phyloP scores from a whole-genome alignment of 2,329 filamentous ascomycete species.

The Aspergillus uvarum region DNA sequence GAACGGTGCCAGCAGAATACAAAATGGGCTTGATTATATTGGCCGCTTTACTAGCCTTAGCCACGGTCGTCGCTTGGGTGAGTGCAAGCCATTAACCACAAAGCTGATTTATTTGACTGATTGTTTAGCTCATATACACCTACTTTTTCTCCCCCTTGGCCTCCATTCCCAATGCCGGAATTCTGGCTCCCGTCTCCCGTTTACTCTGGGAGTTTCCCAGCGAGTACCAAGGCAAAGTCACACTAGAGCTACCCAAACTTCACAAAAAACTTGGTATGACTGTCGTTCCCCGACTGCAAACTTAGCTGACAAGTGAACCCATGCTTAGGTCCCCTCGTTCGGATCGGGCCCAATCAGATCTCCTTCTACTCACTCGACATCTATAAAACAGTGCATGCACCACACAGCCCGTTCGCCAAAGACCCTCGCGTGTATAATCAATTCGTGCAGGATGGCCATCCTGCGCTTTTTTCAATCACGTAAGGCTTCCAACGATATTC shows the following conservation, averaged over 20 bases:
- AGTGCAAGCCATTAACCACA: no score
- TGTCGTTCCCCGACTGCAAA: no score
- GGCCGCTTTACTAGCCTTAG: no score
- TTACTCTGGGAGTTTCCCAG: background rate
- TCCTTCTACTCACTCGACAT: background rate
- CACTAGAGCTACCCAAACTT: background rate
- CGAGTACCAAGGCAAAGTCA: background rate
- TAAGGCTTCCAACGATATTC: background rate
- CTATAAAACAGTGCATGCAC: background rate
- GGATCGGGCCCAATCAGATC: background rate
- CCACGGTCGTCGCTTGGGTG: background rate
- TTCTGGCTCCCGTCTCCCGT: background rate
- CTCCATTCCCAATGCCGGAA: background rate
- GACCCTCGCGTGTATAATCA: background rate
- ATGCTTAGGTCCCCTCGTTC: background rate
- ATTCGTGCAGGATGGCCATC: background rate
- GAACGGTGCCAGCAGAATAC: no score
- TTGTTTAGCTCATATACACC: background rate
- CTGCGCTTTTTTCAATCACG: background rate
- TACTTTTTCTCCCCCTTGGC: background rate
- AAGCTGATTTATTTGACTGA: background rate
- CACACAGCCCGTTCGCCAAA: background rate
- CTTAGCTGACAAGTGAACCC: background rate
- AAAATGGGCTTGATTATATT: no score
- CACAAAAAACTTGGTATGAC: background rate